A percentile compares a stretch with the other conserved stretches of the same genome.
Conservation (phyloP, 2,329 filamentous ascomycete species). For the Coniochaeta prunicola region DNA sequence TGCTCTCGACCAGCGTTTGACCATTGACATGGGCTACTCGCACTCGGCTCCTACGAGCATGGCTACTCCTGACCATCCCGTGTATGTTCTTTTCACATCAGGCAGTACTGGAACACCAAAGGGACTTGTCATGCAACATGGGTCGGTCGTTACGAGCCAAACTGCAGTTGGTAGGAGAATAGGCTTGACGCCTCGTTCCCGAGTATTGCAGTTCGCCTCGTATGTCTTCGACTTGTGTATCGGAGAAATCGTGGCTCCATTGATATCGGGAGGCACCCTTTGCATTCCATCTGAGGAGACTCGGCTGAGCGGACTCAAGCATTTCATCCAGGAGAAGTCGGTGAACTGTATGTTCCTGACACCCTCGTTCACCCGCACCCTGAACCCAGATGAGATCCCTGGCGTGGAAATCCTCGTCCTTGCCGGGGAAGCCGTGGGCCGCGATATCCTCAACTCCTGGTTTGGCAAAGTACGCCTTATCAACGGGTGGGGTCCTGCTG, state of each 20-base stretch:
- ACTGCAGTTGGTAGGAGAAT: too few species aligned
- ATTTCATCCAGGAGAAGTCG: neutral
- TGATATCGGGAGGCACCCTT: neutral
- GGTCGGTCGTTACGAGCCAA: too few species aligned
- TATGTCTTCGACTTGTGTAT: neutral
- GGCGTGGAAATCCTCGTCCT: neutral
- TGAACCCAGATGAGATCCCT: neutral
- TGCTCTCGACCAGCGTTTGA: too few species aligned
- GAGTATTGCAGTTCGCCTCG: neutral
- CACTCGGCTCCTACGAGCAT: too few species aligned
- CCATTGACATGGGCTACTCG: too few species aligned
- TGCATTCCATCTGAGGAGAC: neutral
- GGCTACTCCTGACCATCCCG: too few species aligned
- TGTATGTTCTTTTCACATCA: too few species aligned
- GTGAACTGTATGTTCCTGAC: neutral
- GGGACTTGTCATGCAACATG: too few species aligned
- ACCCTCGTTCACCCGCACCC: neutral
- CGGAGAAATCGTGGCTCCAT: neutral
- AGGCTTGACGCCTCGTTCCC: too few species aligned
- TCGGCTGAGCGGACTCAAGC: neutral
- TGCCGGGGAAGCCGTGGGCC: slow-evolving; percentile 1
- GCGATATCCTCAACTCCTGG: slow-evolving; percentile 1
- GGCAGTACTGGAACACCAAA: too few species aligned
- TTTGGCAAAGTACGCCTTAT: slow-evolving; percentile 4
- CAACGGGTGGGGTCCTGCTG: slow-evolving; percentile 15